Conservation (phyloP, 345 rosid genomes). For the Eutrema heterophyllum region DNA sequence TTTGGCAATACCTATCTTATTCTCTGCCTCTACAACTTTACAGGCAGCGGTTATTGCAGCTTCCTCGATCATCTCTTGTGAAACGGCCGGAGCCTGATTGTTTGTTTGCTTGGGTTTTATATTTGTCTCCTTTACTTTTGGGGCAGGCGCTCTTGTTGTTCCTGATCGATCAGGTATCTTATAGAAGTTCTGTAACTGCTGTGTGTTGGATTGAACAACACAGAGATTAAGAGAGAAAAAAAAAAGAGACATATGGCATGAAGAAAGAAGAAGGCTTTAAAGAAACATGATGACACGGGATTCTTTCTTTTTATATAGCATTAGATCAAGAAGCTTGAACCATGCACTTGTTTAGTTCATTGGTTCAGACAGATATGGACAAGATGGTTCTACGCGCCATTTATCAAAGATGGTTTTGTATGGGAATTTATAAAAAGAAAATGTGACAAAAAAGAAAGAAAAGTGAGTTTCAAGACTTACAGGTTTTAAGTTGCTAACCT, state of each 20-base stretch:
- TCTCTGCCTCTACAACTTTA: slow-evolving; percentile 78
- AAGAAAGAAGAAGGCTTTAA: neutral
- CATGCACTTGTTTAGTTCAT: neutral
- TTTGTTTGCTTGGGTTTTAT: slow-evolving; percentile 33
- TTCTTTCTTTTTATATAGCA: neutral
- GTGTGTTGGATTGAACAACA: slow-evolving; percentile 7
- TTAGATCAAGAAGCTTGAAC: slow-evolving; percentile 5
- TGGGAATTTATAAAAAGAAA: neutral
- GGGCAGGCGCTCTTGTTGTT: slow-evolving; percentile 32
- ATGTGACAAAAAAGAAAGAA: neutral
- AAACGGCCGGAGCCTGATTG: slow-evolving; percentile 8
- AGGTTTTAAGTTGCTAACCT: slow-evolving; percentile 45
- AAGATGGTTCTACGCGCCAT: neutral
- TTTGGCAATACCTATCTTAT: slow-evolving; percentile 55
- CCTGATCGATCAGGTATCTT: slow-evolving; percentile 38
- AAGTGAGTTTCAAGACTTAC: slow-evolving; percentile 14
- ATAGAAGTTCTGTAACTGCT: slow-evolving; percentile 58
- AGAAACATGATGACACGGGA: neutral
- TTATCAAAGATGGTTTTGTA: neutral
- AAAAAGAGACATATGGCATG: neutral
- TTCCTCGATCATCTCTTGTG: slow-evolving; percentile 43
- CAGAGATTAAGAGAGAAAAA: neutral
- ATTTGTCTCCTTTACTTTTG: slow-evolving; percentile 37
- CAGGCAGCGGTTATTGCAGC: slow-evolving; percentile 66
- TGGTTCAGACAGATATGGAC: neutral